Percentiles rank a stretch among this genome's conserved stretches.
Evolutionary conservation across 257 asterid species (phyloP).

Genomic region (Primulina eburnea): DNA sequence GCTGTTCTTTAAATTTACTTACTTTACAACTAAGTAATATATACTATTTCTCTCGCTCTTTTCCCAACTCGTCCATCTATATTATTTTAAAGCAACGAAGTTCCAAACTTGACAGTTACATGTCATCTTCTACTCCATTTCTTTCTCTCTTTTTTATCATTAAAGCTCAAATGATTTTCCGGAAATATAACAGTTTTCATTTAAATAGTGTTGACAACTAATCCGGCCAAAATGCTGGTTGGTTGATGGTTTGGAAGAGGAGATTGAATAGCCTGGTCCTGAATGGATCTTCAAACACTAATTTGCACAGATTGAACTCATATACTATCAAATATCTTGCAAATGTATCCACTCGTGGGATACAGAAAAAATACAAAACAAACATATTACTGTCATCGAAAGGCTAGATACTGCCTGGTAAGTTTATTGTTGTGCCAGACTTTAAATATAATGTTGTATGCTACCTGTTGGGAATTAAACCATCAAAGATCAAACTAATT

Average conservation of each 20-base stretch:
- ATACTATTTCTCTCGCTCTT: not conserved
- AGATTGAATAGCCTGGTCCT: not conserved
- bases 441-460: not conserved
- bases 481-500: no score
- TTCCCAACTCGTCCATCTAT: not conserved
- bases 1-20: not conserved
- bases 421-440: not conserved
- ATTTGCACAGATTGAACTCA: not conserved
- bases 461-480: no score
- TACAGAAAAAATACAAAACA: not conserved
- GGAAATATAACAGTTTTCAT: not conserved
- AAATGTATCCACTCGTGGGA: not conserved
- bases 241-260: not conserved
- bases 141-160: not conserved
- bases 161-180: not conserved
- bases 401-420: constrained; percentile 5
- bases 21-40: no score
- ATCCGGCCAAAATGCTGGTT: not conserved
- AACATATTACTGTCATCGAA: not conserved
- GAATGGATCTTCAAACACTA: not conserved
- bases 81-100: not conserved
- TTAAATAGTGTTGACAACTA: no score
- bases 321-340: not conserved
- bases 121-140: not conserved
- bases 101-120: not conserved